A percentile compares a stretch with the other conserved stretches of the same genome.
phyloP scores from a whole-genome alignment of 2,329 filamentous ascomycete genomes.

The Cladophialophora psammophila region DNA sequence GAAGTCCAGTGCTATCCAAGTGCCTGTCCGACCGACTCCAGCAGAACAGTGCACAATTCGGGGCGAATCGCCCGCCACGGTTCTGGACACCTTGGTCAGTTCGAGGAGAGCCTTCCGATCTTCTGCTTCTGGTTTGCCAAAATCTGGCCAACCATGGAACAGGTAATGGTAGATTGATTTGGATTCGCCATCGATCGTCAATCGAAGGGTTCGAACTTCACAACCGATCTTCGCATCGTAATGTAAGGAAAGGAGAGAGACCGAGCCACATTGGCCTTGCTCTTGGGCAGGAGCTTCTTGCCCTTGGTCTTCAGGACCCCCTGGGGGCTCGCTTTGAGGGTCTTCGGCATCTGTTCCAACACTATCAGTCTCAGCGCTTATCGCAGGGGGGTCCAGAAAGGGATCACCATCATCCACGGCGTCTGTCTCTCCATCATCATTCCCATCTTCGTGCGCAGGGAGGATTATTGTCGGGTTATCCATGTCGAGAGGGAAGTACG shows the following conservation, averaged over 20 bases:
- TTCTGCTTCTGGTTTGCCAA: slow-evolving; percentile 73
- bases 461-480: slow-evolving; percentile 60
- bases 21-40: slow-evolving; percentile 91
- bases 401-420: slow-evolving; percentile 62
- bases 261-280: slow-evolving; percentile 46
- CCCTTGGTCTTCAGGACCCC: slow-evolving; percentile 4
- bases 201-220: slow-evolving; percentile 75
- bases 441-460: slow-evolving; percentile 42
- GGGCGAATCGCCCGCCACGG: slow-evolving; percentile 66
- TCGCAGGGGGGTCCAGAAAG: slow-evolving; percentile 36
- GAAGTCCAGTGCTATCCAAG: slow-evolving; percentile 95
- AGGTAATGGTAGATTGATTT: slow-evolving; percentile 82
- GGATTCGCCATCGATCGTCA: slow-evolving; percentile 59
- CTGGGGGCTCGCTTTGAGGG: not conserved
- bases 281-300: slow-evolving; percentile 14
- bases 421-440: slow-evolving; percentile 69
- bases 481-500: slow-evolving; percentile 76
- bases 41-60: slow-evolving; percentile 88
- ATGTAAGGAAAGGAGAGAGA: slow-evolving; percentile 66
- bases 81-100: slow-evolving; percentile 58
- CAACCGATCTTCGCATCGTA: slow-evolving; percentile 66
- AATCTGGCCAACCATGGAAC: slow-evolving; percentile 90
- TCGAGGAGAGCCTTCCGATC: slow-evolving; percentile 60
- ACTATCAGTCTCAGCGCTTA: slow-evolving; percentile 40
- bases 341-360: slow-evolving; percentile 32